Base-by-base conservation (phyloP, 2,329 filamentous ascomycete genomes). In the Ilyonectria robusta region DNA sequence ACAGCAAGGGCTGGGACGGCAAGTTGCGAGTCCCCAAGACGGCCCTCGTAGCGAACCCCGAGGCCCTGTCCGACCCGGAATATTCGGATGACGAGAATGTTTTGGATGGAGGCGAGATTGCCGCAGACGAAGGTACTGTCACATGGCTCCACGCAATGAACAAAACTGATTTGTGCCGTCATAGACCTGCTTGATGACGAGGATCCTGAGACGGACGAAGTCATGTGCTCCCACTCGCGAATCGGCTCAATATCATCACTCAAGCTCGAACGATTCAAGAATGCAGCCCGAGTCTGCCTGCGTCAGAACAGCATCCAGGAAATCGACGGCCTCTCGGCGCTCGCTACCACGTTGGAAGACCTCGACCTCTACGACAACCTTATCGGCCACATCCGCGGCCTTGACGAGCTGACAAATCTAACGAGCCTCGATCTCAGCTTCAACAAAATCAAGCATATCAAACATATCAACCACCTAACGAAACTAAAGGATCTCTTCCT, bases 361-460 rank as follows among this genome's bases (percentile, higher is more conserved):
- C 88, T 99, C 57, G 96, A 99, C 76, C 88, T 99, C 66, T 99
- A 99, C 84, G 96, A 99, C 83, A 99, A 99, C 81, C 87, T 97
- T 19, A 94, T 99, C 75, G 89, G 91, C 11, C 94, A 97, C 80
- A 90, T 98, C 81, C 91, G 91, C 72, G 93, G 93, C 33, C 87
- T 99, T 51, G 94, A 98, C 60, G 85, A 89, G 51, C 89, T 98
- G 64, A 89, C 87, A 13, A 87, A 93, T 68, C 88, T 99, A 60
- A 94, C 88, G 6, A 92, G 85, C 63, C 89, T 99, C 61, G 96
- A 99, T 79, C 86, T 99, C 58, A 97, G 93, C 80, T 99, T 98
- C 88, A 99, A 99, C 86, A 98, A 98, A 85, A 95, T 99, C 84
- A 98, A 97, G 81, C 95, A 98, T 82, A 97, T 99, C 84, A 97